Evolutionary conservation across 352 stramenopile genomes (phyloP).

Genomic region (Phytophthora multivora): DNA sequence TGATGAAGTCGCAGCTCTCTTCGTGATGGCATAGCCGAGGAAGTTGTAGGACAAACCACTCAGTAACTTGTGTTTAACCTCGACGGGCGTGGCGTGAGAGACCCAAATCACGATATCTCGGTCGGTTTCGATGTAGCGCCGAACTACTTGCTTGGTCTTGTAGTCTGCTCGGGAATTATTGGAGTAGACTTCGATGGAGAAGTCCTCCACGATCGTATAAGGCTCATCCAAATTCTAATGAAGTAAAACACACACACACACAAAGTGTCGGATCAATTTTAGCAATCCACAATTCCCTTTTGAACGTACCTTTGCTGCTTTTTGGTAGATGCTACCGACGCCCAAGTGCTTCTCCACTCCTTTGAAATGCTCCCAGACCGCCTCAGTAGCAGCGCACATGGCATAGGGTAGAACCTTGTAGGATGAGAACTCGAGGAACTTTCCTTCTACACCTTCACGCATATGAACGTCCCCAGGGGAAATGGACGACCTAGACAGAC

Average conservation of each 20-base stretch:
- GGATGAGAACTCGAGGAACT: slow-evolving; percentile 28
- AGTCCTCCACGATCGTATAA: slow-evolving; percentile 65
- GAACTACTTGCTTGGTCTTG: slow-evolving; percentile 58
- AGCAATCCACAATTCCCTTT: background rate
- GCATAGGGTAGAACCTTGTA: slow-evolving; percentile 29
- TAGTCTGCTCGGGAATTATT: slow-evolving; percentile 57
- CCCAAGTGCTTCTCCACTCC: slow-evolving; percentile 35
- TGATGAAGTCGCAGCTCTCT: slow-evolving; percentile 29
- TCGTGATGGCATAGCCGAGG: slow-evolving; percentile 62
- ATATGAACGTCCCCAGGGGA: slow-evolving; percentile 26
- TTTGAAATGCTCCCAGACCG: slow-evolving; percentile 35
- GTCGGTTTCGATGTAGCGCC: slow-evolving; percentile 56
- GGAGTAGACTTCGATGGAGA: slow-evolving; percentile 54
- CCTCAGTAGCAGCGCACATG: slow-evolving; percentile 12
- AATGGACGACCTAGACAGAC: slow-evolving; percentile 15
- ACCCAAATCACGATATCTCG: slow-evolving; percentile 68
- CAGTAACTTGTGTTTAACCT: slow-evolving; percentile 51
- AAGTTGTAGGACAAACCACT: slow-evolving; percentile 46
- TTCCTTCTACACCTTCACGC: slow-evolving; percentile 20
- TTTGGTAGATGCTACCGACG: slow-evolving; percentile 32
- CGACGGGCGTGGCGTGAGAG: slow-evolving; percentile 48
- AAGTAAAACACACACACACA: background rate
- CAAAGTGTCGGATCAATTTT: background rate
- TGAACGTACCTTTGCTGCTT: slow-evolving; percentile 25
- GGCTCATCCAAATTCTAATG: slow-evolving; percentile 37